A percentile compares a stretch with the other conserved stretches of the same genome.
Evolutionary conservation across 2,329 filamentous ascomycete genomes (phyloP).

Genomic region (Phoma herbarum): DNA sequence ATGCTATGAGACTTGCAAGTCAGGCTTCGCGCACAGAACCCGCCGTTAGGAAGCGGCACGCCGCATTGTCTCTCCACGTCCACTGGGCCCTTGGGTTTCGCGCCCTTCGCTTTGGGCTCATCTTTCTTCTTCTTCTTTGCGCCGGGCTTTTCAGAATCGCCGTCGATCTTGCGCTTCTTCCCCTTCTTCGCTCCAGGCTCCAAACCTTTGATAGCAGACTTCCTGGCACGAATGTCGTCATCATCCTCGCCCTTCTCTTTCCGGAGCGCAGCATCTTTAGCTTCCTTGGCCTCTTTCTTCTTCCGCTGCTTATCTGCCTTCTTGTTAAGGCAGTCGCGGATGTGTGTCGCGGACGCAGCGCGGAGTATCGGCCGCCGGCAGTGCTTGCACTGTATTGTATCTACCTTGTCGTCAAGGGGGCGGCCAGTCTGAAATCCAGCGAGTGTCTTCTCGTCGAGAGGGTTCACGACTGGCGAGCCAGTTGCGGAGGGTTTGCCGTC

Average conservation of each 20-base stretch:
- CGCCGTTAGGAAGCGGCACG: slow-evolving; percentile 83
- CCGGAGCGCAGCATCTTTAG: slow-evolving; percentile 59
- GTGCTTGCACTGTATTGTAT: slow-evolving; percentile 85
- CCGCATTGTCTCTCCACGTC: slow-evolving; percentile 95
- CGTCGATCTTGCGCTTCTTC: slow-evolving; percentile 59
- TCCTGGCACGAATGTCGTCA: slow-evolving; percentile 53
- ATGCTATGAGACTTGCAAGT: slow-evolving; percentile 97
- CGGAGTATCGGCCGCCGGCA: slow-evolving; percentile 90
- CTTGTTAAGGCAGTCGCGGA: slow-evolving; percentile 81
- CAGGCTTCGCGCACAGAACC: slow-evolving; percentile 84
- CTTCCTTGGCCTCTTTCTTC: slow-evolving; percentile 70
- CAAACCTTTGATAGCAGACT: slow-evolving; percentile 54
- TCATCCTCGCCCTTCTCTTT: slow-evolving; percentile 58
- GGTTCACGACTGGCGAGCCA: slow-evolving; percentile 57
- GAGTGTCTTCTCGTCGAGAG: slow-evolving; percentile 77
- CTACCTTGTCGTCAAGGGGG: slow-evolving; percentile 80
- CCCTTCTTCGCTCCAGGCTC: slow-evolving; percentile 53
- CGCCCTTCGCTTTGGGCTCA: slow-evolving; percentile 81
- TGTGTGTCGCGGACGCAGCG: slow-evolving; percentile 78
- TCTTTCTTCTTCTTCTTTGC: slow-evolving; percentile 92
- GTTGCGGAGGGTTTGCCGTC: slow-evolving; percentile 39
- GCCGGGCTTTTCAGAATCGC: slow-evolving; percentile 81
- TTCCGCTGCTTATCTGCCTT: slow-evolving; percentile 74
- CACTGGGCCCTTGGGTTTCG: slow-evolving; percentile 90
- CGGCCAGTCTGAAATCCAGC: slow-evolving; percentile 83